Evolutionary conservation across 1,139 yeast genomes (phyloP).

Genomic region (Yamadazyma dendronema): DNA sequence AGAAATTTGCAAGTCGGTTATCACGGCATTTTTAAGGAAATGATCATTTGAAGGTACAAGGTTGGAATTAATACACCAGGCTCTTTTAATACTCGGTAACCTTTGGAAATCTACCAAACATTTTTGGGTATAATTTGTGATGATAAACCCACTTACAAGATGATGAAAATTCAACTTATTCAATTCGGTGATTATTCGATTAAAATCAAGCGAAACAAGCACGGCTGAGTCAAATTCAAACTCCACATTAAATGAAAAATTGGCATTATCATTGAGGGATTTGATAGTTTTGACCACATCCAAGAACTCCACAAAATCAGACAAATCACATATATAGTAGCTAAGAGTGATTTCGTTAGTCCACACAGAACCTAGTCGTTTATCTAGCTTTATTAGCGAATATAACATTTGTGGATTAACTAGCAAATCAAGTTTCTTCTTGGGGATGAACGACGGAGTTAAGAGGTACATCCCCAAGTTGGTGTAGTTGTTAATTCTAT

Average conservation of each 20-base stretch:
- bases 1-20: constrained; percentile 2
- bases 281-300: constrained; percentile 8
- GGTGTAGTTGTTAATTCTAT: constrained; percentile 12
- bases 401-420: constrained; percentile 5
- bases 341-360: constrained; percentile 17
- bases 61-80: constrained; percentile 22
- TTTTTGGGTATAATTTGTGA: constrained; percentile 15
- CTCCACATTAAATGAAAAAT: constrained; percentile 19
- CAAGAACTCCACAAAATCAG: constrained; percentile 18
- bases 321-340: constrained; percentile 21
- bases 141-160: constrained; percentile 9
- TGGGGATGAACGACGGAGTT: constrained; percentile 12
- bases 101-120: constrained; percentile 9
- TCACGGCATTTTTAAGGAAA: neutral
- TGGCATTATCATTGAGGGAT: neutral
- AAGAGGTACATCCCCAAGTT: constrained; percentile 15
- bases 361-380: constrained; percentile 3
- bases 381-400: constrained; percentile 5
- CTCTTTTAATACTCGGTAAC: constrained; percentile 13
- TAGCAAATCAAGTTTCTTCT: constrained; percentile 4
- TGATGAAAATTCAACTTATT: constrained; percentile 4
- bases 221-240: constrained; percentile 23
- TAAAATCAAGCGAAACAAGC: constrained; percentile 15
- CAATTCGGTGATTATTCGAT: constrained; percentile 9
- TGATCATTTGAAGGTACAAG: neutral